These are phyloP conservation scores for Simplicillium sp. DNA, from an alignment of 2,329 filamentous ascomycete species.

Conservation along the genomic window DNA sequence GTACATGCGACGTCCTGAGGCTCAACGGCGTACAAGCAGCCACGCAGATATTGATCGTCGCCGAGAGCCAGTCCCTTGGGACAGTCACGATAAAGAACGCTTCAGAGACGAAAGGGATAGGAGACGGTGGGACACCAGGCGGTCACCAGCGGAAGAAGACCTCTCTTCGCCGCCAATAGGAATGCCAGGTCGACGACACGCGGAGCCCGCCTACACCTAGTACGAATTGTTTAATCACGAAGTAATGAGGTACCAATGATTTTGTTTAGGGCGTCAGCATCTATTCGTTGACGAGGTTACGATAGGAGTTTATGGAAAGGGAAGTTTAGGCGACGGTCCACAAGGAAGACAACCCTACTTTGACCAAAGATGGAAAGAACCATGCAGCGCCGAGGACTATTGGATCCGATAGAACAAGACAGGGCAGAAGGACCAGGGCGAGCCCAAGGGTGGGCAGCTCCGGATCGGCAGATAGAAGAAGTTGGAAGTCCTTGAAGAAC, in stretches of 20 bases:
- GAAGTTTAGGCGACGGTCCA: too few species aligned
- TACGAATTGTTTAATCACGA: not conserved
- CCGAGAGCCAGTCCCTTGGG: constrained; percentile 23
- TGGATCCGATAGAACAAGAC: too few species aligned
- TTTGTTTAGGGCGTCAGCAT: not conserved
- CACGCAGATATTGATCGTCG: constrained; percentile 38
- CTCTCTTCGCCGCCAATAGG: constrained; percentile 17
- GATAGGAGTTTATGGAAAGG: too few species aligned
- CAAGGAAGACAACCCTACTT: too few species aligned
- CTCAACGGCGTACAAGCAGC: constrained; percentile 36
- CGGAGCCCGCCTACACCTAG: constrained; percentile 23
- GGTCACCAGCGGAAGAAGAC: constrained; percentile 21
- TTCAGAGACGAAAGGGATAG: constrained; percentile 23
- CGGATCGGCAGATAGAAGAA: too few species aligned
- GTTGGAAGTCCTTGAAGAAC: too few species aligned
- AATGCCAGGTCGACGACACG: constrained; percentile 26
- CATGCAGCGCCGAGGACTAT: too few species aligned
- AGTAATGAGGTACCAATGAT: too few species aligned
- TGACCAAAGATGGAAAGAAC: too few species aligned
- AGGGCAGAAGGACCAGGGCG: too few species aligned
- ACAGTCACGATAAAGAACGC: constrained; percentile 21
- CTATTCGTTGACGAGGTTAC: too few species aligned
- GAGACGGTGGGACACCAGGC: constrained; percentile 16
- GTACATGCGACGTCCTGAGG: constrained; percentile 29
- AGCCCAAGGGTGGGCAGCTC: too few species aligned